Conservation (phyloP, 805 yeast species). For the Candida qinlingensis region DNA sequence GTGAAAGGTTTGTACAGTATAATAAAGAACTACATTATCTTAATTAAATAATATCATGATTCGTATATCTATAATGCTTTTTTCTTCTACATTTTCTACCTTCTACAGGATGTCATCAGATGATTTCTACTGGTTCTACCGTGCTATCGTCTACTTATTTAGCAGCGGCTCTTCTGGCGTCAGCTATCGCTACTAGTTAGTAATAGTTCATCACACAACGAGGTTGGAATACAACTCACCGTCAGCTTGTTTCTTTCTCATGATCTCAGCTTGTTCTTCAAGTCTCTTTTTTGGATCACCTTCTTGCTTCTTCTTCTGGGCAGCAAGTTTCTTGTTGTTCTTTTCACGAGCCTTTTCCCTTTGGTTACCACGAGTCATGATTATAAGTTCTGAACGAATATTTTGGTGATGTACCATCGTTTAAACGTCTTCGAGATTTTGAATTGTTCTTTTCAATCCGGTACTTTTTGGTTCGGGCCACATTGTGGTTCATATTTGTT, state of each 20-base stretch:
- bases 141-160: slow-evolving; percentile 3
- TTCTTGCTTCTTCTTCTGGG: slow-evolving; percentile 53
- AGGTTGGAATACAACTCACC: slow-evolving; percentile 40
- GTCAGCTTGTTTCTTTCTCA: slow-evolving; percentile 83
- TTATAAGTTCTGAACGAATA: too few species aligned
- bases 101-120: too few species aligned
- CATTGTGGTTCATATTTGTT: too few species aligned
- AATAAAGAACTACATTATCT: too few species aligned
- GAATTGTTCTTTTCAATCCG: too few species aligned
- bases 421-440: too few species aligned
- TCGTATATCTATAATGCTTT: too few species aligned
- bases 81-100: too few species aligned
- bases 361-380: slow-evolving; percentile 95
- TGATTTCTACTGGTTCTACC: too few species aligned
- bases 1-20: slow-evolving; percentile 1
- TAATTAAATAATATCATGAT: too few species aligned
- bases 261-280: slow-evolving; percentile 85
- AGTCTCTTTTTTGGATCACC: slow-evolving; percentile 85
- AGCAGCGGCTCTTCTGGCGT: slow-evolving; percentile 41
- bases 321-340: slow-evolving; percentile 75
- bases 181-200: slow-evolving; percentile 33
- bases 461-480: too few species aligned
- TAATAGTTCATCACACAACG: neutral
- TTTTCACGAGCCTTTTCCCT: slow-evolving; percentile 91
- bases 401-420: too few species aligned